Evolutionary conservation across 495 filamentous ascomycete genomes (phyloP), one percentile per base, ranked within the genome.

Genomic region (Lophiostoma macrostomum): DNA sequence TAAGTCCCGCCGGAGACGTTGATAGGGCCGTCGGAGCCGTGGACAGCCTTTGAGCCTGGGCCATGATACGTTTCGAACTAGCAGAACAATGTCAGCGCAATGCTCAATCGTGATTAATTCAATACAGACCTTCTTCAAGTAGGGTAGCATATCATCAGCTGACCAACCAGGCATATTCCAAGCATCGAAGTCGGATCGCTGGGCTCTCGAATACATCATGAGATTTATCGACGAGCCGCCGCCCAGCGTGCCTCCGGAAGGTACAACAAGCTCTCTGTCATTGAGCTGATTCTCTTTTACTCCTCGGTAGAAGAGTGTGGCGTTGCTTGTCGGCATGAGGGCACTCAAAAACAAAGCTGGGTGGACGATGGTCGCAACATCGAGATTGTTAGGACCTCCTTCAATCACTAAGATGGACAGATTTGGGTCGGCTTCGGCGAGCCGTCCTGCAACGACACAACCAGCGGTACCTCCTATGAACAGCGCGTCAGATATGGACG

Each of bases 171-270:
- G 67, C 0, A 67, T 72, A 0, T 72, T 69, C 78, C 77, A 81
- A 4, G 68, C 61, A 43, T 83, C 77, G 44, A 67, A 82, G 46
- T 57, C 45, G 13, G n/a, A n/a, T 5, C 45, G 24, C 39, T 57
- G 53, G 78, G 76, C 22, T 60, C 74, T 19, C 6, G 47, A 42
- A 34, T 59, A 60, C 53, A 66, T 44, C 66, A 82, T 77, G 45
- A 79, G 76, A 60, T 84, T 85, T 23, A 81, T 77, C 0, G 77
- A 77, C 2, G 72, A 77, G 8, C 80, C 80, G 22, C 81, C 82
- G 37, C 82, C 81, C 0, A 85, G 70, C 0, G 74, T 67, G 32
- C 78, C 76, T 14, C 79, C 80, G 6, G 67, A 67, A 0, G 76
- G 72, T 7, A 85, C 74, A 14, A 78, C 70, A 10, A 68, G 60